A percentile compares a stretch with the other conserved stretches of the same genome.
phyloP scores from a whole-genome alignment of 257 asterid genomes.

The Eustoma russellianum region DNA sequence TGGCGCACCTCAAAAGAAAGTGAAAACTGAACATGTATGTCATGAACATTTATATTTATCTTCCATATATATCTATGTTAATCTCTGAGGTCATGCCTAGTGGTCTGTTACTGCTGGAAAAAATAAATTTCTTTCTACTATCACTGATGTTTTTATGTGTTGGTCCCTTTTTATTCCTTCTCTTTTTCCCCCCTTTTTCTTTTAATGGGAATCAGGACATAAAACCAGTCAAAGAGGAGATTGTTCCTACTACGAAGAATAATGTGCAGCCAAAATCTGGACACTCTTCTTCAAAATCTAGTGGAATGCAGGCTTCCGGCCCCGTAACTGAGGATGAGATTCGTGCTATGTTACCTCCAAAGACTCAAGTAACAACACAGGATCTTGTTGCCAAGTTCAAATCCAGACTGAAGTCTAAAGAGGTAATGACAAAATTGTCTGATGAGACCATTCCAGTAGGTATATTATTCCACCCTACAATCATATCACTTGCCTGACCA shows the following conservation, averaged over 20 bases:
- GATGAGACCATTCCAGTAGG: neutral
- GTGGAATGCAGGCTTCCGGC: slow-evolving; percentile 45
- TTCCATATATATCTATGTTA: neutral
- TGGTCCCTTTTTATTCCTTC: too few species aligned
- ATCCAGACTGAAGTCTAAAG: slow-evolving; percentile 72
- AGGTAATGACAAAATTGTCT: slow-evolving; percentile 30
- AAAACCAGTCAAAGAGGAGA: slow-evolving; percentile 56
- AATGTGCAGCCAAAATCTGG: slow-evolving; percentile 37
- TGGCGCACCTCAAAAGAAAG: slow-evolving; percentile 63
- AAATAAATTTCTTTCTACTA: neutral
- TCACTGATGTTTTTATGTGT: too few species aligned
- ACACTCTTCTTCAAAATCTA: slow-evolving; percentile 40
- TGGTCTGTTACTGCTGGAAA: neutral
- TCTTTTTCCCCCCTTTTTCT: too few species aligned
- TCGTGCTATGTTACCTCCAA: slow-evolving; percentile 60
- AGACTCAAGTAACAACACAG: slow-evolving; percentile 69
- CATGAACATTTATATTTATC: neutral
- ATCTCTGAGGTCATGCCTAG: too few species aligned
- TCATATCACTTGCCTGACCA: too few species aligned
- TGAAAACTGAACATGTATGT: slow-evolving; percentile 68
- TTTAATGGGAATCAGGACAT: slow-evolving; percentile 28
- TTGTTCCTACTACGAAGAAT: slow-evolving; percentile 22
- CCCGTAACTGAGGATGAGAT: slow-evolving; percentile 92
- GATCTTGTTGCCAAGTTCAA: slow-evolving; percentile 86
- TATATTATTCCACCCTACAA: neutral